Evolutionary conservation across 768 basidiomycete genomes (phyloP).

Genomic region (Pholiota conissans): DNA sequence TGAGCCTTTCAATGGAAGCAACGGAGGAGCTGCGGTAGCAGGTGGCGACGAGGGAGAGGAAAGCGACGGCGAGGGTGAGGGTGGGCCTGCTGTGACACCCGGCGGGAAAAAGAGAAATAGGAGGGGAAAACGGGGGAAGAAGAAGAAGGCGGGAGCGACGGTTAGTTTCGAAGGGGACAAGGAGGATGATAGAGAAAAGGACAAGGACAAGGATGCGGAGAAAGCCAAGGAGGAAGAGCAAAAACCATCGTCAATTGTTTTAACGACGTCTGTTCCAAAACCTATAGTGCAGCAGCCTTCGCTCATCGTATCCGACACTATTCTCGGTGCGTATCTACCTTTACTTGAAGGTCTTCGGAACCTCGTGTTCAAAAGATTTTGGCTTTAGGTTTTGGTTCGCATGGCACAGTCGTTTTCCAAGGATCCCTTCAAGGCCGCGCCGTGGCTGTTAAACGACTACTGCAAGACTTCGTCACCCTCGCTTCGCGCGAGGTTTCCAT

Average conservation of each 20-base stretch:
- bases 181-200: constrained; percentile 27
- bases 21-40: constrained; percentile 21
- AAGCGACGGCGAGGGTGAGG: constrained; percentile 18
- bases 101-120: constrained; percentile 45
- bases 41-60: constrained; percentile 42
- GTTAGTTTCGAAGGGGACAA: constrained; percentile 42
- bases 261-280: constrained; percentile 27
- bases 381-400: constrained; percentile 85
- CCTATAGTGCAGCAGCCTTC: constrained; percentile 40
- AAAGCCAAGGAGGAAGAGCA: constrained; percentile 31
- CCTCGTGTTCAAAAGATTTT: constrained; percentile 6
- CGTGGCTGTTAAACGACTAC: constrained; percentile 96
- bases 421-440: constrained; percentile 96
- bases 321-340: constrained; percentile 58
- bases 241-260: constrained; percentile 17
- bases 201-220: constrained; percentile 28
- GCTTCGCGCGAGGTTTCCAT: constrained; percentile 92
- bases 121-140: constrained; percentile 55
- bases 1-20: background rate
- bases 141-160: constrained; percentile 43
- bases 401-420: constrained; percentile 93
- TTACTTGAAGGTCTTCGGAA: background rate
- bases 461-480: constrained; percentile 94
- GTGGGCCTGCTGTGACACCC: constrained; percentile 30
- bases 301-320: constrained; percentile 68